Evolutionary conservation across 1,139 yeast genomes (phyloP).

Genomic region (Blastobotrys illinoisensis): DNA sequence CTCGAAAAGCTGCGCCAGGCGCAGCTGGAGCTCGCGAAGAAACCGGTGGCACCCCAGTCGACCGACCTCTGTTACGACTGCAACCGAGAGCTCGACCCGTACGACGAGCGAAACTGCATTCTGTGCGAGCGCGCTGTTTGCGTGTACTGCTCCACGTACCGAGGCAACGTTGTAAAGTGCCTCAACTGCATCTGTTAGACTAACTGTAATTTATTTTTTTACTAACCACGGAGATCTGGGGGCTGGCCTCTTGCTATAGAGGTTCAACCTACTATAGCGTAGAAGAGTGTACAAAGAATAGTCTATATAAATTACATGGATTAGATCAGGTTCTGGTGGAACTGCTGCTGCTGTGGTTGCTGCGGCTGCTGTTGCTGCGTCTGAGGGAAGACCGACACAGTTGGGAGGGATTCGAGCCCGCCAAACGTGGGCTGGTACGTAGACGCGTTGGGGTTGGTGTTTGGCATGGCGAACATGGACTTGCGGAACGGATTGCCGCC

Average conservation of each 20-base stretch:
- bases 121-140: constrained; percentile 10
- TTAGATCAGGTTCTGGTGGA: constrained; percentile 3
- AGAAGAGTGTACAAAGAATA: background rate
- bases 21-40: constrained; percentile 9
- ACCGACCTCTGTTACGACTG: constrained; percentile 10
- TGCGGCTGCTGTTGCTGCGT: constrained; percentile 14
- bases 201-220: background rate
- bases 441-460: constrained; percentile 2
- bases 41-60: background rate
- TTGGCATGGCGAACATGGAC: constrained; percentile 13
- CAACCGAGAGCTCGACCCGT: constrained; percentile 5
- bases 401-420: constrained; percentile 25
- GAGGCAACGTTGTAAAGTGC: constrained; percentile 2
- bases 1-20: constrained; percentile 11
- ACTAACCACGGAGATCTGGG: background rate
- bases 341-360: constrained; percentile 2
- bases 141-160: constrained; percentile 10
- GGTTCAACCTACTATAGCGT: too few relatives aligned
- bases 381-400: constrained; percentile 28
- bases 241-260: background rate
- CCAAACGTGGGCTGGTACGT: constrained; percentile 24
- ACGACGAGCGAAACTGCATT: constrained; percentile 8
- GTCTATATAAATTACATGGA: background rate
- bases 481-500: constrained; percentile 28
- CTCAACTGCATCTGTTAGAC: constrained; percentile 5